Conservation (phyloP, 2,329 filamentous ascomycete genomes). For the Juglanconis juglandina region DNA sequence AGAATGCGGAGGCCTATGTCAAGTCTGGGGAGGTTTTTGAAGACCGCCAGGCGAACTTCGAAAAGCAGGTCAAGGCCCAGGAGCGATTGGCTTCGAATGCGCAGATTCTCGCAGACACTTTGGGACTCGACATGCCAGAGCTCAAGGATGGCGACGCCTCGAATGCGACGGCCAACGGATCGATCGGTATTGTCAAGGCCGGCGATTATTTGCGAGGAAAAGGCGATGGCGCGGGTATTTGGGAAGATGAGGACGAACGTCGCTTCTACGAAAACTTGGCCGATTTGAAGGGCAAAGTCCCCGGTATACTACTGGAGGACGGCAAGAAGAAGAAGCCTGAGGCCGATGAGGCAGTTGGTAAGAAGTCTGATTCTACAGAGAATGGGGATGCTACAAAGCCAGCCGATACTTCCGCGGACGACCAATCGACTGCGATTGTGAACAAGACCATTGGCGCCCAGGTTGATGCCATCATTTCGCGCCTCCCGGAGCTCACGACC, state of each 20-base stretch:
- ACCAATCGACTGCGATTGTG: conserved; percentile 87
- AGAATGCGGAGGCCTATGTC: conserved; percentile 96
- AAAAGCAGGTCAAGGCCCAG: conserved; percentile 87
- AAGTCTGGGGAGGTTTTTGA: conserved; percentile 98
- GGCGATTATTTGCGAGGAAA: conserved; percentile 89
- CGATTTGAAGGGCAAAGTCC: conserved; percentile 93
- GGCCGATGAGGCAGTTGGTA: conserved; percentile 75
- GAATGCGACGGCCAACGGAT: conserved; percentile 63
- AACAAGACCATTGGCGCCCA: conserved; percentile 98
- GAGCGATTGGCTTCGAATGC: conserved; percentile 88
- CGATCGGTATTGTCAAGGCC: conserved; percentile 90
- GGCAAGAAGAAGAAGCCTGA: conserved; percentile 90
- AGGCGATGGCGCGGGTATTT: conserved; percentile 88
- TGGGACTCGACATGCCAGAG: conserved; percentile 91
- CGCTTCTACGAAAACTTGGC: conserved; percentile 97
- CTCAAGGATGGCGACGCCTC: conserved; percentile 77
- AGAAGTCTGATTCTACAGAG: conserved; percentile 60
- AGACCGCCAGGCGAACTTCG: conserved; percentile 91
- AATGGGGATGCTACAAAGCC: conserved; percentile 48
- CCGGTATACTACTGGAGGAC: conserved; percentile 88
- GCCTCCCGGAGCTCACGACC: conserved; percentile 84
- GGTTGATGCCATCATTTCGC: conserved; percentile 83
- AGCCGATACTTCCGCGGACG: conserved; percentile 59
- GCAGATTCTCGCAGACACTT: conserved; percentile 82
- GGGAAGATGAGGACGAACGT: conserved; percentile 97